Base-by-base conservation (phyloP, 176 grass and related monocot species). In the Carex kokanica region DNA sequence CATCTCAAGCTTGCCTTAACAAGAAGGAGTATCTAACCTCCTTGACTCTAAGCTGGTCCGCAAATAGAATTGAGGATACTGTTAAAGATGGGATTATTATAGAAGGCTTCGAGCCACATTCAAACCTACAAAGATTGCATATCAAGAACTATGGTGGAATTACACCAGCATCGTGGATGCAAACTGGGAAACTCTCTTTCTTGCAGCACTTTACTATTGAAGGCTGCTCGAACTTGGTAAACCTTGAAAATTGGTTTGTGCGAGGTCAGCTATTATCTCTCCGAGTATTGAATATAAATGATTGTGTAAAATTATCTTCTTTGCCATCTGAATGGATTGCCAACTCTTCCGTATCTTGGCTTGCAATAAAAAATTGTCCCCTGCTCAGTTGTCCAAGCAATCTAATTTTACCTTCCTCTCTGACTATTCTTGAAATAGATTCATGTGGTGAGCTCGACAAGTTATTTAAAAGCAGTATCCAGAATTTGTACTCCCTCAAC, bases 81-180 rank as follows among this genome's bases (percentile, higher is more conserved):
- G 24, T 49, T 75, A n/a, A 13, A 1, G 73, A 86, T 43, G 73
- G 31, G 40, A 41, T n/a, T 11, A 29, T 81, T 14, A 55, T 86
- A 36, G 84, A 86, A 66, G 78, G 60, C 25, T 23, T 86, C 13
- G 3, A 71, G 1, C 84, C 84, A 21, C 38, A 86, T 59, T 6
- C 43, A 51, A 80, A 86, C 18, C 66, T 86, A 0, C 20, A 79
- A 31, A 43, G 52, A 8, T 64, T 85, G 58, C 27, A 75, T 20
- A 63, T 85, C 51, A 24, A 65, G 31, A 41, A 54, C 62, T 86
- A 81, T 70, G 17, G 12, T 23, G 73, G 84, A 20, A 38, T 45
- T 36, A 86, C 15, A 58, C 64, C 41, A n/a, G 55, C 75, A 12
- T 49, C 40, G 14, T 86, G 84, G 75, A 66, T 86, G 32, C n/a